Evolutionary conservation across 768 basidiomycete species (phyloP), one percentile per base, ranked within the genome.

Genomic region (Boletus reticuloceps): DNA sequence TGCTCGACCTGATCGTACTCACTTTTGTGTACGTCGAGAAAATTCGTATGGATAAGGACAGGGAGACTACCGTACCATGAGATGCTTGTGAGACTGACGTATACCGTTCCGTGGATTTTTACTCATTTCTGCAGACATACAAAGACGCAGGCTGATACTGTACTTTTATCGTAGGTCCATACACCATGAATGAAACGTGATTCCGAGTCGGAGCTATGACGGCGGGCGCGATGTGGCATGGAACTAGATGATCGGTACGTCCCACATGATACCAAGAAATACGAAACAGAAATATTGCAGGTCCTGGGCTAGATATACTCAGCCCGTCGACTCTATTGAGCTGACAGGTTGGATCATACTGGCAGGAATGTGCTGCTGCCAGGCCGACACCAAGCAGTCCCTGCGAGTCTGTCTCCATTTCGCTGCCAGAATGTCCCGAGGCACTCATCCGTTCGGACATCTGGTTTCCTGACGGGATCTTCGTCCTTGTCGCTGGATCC

Each of bases 381-480:
- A 16, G 53, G 63, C 63, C 65, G n/a, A 65, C 63, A 49, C 47
- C 47, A 11, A 40, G 17, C 19, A 12, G 5, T 20, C 41, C n/a
- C 39, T 47, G n/a, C 49, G 3, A 32, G 65, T 66, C 66, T 65
- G 63, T 66, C 65, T 38, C 64, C 50, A n/a, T 53, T 54, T 39
- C 43, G 47, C 6, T 36, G 43, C 9, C 4, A 14, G 20, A 40
- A 50, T 45, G 53, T 50, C 14, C 65, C 65, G 58, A 69, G 41
- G 61, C 68, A 22, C 64, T 69, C 51, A 53, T 71, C 31, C 66
- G 77, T 27, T 81, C 85, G 2, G 84, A 87, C 59, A 80, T 89
- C 64, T 90, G 86, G 86, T 90, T 90, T 65, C 58, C 71, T 0
- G 88, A 90, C 60, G 88, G 88, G 10, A 90, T 88, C 63, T 72